Evolutionary conservation across 148 eudicot genomes (phyloP), one percentile per base, ranked within the genome.

Genomic region (Pouteria glomerata): DNA sequence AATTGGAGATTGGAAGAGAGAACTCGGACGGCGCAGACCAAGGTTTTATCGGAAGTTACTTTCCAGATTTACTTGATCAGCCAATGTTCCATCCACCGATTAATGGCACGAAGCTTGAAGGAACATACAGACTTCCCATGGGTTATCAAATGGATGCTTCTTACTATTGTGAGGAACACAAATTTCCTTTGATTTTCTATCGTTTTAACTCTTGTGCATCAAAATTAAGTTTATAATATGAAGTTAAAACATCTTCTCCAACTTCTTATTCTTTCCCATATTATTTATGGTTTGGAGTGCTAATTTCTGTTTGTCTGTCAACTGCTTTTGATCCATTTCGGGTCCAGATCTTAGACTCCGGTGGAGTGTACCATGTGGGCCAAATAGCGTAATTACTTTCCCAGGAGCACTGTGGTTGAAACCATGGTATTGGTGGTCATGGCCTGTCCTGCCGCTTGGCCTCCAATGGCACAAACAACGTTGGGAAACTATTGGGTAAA

Each of bases 381-480:
- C 92, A 8, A 96, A 96, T 73, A 96, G 99, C 45, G 97, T 96
- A 69, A 87, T 96, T 47, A 96, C 99, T 30, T 96, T 90, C 78
- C 99, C 99, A 1, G 85, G 96, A 18, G 96, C 94, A 0, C 80
- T 89, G 18, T 87, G 92, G 97, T 52, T 96, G 72, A 96, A 96
- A 70, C 99, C 99, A 13, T 96, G 99, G 99, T 92, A 96, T 74
- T 92, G 99, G 97, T 96, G 97, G 99, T 85, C 99, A 13, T 96
- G 90, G 90, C 99, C 99, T 44, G 89, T 89, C 69, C 87, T 96
- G 55, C 99, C 99, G 64, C 79, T 96, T 13, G 99, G 99, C 72
- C 73, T 96, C 73, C 79, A 84, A 2, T 96, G 99, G 99, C 99
- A 96, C 77, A 90, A 88, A 77, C 90, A 83, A 70, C 96, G 99